Evolutionary conservation across 2,329 filamentous ascomycete species (phyloP), one percentile per base, ranked within the genome.

Genomic region (Venturia aucupariae): DNA sequence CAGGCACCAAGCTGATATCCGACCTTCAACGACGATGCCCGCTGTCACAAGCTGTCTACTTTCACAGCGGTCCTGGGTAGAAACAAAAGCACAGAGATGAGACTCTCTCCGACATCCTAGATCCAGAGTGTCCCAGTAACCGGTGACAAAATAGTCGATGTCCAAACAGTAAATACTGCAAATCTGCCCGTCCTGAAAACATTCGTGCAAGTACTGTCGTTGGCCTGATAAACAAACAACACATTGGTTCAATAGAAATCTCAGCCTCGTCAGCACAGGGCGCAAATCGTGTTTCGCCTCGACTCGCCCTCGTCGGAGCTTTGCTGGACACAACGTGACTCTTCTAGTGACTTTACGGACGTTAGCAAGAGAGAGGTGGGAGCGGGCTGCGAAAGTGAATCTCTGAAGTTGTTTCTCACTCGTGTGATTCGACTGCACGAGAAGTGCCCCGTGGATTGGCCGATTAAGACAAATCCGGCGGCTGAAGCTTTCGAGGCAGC

Each of bases 251-350:
- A 57, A 22, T 57, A 27, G 30, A 30, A 57, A 10, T 35, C 19
- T 57, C 51, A 57, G 51, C 51, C 51, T 57, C 51, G 22, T 57
- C 30, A 35, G 51, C 51, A 32, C 30, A 22, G 51, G 51, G 27
- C 51, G 19, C 51, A 5, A 4, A 32, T 57, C 51, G 51, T 35
- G 51, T 57, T 57, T 57, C 15, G 27, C 22, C 30, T 10, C 30
- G 19, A 57, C 51, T 57, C 51, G 30, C 7, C 15, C 8, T 35
- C 30, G 15, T 57, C 19, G 24, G 48, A 32, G 10, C 15, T 19
- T 55, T 35, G 51, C 30, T 5, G 35, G 30, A 11, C 30, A 15
- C 19, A 22, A 35, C 51, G 3, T 7, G 30, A n/a, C 1, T 24
- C 51, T 57, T 3, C 11, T 51, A 13, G 13, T 51, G 8, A n/a